Base-by-base conservation (phyloP, 495 filamentous ascomycete species). In the Xylona heveae region DNA sequence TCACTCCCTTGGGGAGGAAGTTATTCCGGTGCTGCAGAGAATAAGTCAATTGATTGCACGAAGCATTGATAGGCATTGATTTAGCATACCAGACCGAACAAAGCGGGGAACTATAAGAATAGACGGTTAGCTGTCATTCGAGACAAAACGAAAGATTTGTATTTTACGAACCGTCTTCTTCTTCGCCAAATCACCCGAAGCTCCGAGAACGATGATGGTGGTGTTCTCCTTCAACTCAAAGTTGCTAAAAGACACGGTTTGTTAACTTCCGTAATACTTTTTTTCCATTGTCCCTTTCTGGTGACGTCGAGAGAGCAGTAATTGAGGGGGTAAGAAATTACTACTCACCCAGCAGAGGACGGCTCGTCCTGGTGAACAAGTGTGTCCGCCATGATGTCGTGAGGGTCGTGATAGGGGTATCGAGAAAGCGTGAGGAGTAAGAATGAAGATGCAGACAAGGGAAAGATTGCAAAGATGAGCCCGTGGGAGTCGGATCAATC, bases 191-290 rank as follows among this genome's bases (percentile, higher is more conserved):
- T 99, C 88, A 35, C 88, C 88, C 12, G 90, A 95, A 34, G 88
- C 88, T 46, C 88, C 88, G 38, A 99, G 73, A 44, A 99, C 88
- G 39, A 99, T 72, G 53, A 99, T 91, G 49, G 88, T 65, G 39
- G 90, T 99, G 66, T 95, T 85, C 48, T 95, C 80, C 64, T 92
- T 99, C 41, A 99, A 75, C 68, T 95, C 88, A 44, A 91, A 62
- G 41, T 62, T 74, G 47, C 78, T 83, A 47, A 32, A 41, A 24
- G 31, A 35, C 24, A 36, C 30, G 24, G 42, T 42, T 38, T 51
- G 53, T 9, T 6, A 24, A 14, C 5, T 20, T 6, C 5, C 13
- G 13, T 34, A 12, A 29, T 4, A 15, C 24, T 36, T 44, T 33
- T 44, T 41, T 37, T 5, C 26, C 27, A 23, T 19, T 17, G 8